Evolutionary conservation across 768 basidiomycete species (phyloP), one percentile per base, ranked within the genome.

Genomic region (Lenzites betulinus): DNA sequence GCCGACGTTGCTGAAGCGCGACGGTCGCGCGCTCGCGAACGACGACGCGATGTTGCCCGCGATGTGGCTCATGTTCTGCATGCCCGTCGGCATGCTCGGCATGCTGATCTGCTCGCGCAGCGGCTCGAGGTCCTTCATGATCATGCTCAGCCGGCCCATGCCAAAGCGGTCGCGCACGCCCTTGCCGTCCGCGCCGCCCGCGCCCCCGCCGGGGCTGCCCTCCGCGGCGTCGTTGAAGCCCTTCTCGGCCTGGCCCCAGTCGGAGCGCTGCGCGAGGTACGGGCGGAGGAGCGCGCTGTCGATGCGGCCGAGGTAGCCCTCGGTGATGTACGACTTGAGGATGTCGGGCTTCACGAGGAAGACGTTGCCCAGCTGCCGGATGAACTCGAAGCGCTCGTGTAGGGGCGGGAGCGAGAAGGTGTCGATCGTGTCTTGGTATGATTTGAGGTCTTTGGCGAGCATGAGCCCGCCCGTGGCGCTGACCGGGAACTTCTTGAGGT

Each of bases 391-490:
- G 23, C 96, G 93, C 72, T 98, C 95, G 64, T 89, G 85, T 8
- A 99, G 80, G 7, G 90, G 81, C 12, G 92, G 85, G 43, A 97
- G 87, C 30, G 82, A 81, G 76, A 96, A 98, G n/a, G 83, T 85
- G 62, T 81, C 78, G 65, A 97, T 85, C 1, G 84, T 84, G 67
- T 98, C 97, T 78, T 98, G 97, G 69, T 99, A 99, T 22, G 90
- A 87, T 65, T 95, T 97, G 66, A 99, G 84, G 71, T 99, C 97
- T 95, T 98, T 99, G 23, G 97, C 96, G 41, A 99, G 87, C 93
- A 98, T 96, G 52, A 99, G 78, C 16, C 96, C 97, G 42, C 97
- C 97, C 1, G 95, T 94, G 0, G 95, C 95, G 66, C 90, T 97
- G 54, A 99, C 95, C 2, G 94, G 92, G 77, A 98, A 98, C 75